Evolutionary conservation across 2,329 filamentous ascomycete species (phyloP), one percentile per base, ranked within the genome.

Genomic region (Ustilaginoidea virens): DNA sequence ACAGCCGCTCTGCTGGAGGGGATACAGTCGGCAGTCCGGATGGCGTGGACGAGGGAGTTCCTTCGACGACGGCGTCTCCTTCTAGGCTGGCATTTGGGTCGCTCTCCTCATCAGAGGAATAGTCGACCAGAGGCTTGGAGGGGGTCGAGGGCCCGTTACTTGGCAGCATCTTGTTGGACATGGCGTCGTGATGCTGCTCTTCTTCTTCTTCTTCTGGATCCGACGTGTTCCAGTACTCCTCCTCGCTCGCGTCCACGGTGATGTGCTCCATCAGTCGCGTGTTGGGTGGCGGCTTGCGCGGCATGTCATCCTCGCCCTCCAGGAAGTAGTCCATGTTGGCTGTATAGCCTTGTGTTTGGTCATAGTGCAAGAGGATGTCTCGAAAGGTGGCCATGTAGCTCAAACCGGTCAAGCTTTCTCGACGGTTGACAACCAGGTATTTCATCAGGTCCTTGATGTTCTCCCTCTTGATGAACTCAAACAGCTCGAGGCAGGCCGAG

Each of bases 401-500:
- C 34, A 94, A 76, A 12, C 61, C 59, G 39, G 77, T 63, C 26
- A 96, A 52, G 45, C 76, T 78, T 10, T 87, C 80, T 14, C 85
- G 73, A 46, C 87, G 85, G 29, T 78, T 80, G 40, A 83, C 78
- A 8, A 92, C 82, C 14, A 96, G 60, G 46, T 94, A 80, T 37
- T 76, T 74, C 32, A 92, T 74, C 26, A 94, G 61, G 10, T 80
- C 73, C 49, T 85, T 92, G 43, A 86, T 66, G 31, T 74, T 74
- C 43, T 92, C 81, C 46, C 75, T 74, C 48, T 77, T 83, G 43
- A 96, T 80, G 45, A 78, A 85, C 44, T 92, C 85, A 39, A 98
- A 96, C 24, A 98, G 69, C 46, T 98, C 90, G 7, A 96, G 64
- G 42, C 83, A 93, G 7, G 86, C 87, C 1, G 87, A 96, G 51